These are phyloP conservation scores for Diaporthe caulivora DNA, from an alignment of 2,329 filamentous ascomycete genomes.

Conservation along the genomic window DNA sequence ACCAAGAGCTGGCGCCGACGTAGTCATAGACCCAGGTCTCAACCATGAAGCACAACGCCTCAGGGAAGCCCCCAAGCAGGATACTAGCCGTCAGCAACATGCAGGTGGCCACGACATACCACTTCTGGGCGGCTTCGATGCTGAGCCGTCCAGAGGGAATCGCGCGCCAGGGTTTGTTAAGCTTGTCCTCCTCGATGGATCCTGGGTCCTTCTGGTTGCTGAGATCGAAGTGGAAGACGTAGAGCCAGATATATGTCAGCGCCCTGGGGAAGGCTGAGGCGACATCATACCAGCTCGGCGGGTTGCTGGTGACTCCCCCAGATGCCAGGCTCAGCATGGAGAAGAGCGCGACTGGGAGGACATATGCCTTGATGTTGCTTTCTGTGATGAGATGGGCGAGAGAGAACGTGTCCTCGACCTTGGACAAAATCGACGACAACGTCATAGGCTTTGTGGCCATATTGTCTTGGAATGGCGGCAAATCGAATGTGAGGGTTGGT, in stretches of 20 bases:
- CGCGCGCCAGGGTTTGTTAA: conserved; percentile 40
- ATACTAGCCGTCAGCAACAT: conserved; percentile 43
- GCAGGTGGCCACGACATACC: conserved; percentile 36
- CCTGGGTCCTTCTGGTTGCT: conserved; percentile 36
- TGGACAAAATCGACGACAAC: background rate
- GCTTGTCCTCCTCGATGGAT: conserved; percentile 36
- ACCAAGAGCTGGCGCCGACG: background rate
- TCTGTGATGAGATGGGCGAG: conserved; percentile 39
- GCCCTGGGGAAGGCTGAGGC: background rate
- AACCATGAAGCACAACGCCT: conserved; percentile 43
- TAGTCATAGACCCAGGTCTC: conserved; percentile 56
- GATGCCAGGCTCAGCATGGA: conserved; percentile 38
- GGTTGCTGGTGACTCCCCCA: conserved; percentile 31
- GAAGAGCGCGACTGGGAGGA: conserved; percentile 36
- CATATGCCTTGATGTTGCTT: conserved; percentile 39
- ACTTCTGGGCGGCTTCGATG: conserved; percentile 41
- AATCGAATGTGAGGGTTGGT: background rate
- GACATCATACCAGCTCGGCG: conserved; percentile 13
- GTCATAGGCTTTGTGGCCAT: background rate
- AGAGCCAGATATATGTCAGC: conserved; percentile 23
- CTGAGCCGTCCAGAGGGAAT: conserved; percentile 46
- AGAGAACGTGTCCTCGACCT: conserved; percentile 13
- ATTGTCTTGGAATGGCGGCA: background rate
- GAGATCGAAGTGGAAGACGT: conserved; percentile 25
- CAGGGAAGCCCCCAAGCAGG: background rate